phyloP scores from a whole-genome alignment of 441 rosid genomes.

The Erysimum pusillum region DNA sequence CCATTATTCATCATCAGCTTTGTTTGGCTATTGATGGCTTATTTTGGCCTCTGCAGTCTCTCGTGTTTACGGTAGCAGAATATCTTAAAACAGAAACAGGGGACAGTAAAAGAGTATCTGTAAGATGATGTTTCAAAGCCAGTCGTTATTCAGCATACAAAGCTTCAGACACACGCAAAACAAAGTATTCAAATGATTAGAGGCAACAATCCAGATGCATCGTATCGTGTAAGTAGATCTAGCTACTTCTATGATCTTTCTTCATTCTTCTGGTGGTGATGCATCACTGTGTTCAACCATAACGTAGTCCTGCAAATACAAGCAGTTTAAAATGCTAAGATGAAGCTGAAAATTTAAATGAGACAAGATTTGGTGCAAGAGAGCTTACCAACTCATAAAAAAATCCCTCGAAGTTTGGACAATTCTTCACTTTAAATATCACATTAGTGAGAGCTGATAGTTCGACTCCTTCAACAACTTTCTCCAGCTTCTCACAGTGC shows the following conservation, averaged over 20 bases:
- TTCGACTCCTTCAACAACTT: slow-evolving; percentile 29
- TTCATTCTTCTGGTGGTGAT: not conserved
- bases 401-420: slow-evolving; percentile 43
- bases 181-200: not conserved
- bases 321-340: slow-evolving; percentile 30
- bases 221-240: slow-evolving; percentile 19
- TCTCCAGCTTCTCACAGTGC: slow-evolving; percentile 56
- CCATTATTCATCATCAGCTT: too few relatives aligned
- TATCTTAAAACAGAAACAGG: slow-evolving; percentile 27
- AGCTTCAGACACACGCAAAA: slow-evolving; percentile 17
- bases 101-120: not conserved
- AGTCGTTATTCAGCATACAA: slow-evolving; percentile 24
- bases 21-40: too few relatives aligned
- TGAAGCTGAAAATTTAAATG: slow-evolving; percentile 23
- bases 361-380: slow-evolving; percentile 32
- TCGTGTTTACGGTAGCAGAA: too few relatives aligned
- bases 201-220: not conserved
- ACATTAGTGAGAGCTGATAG: slow-evolving; percentile 41
- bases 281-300: not conserved
- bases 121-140: slow-evolving; percentile 7
- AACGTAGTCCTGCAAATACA: slow-evolving; percentile 39
- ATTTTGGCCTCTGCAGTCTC: too few relatives aligned
- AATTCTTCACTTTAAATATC: slow-evolving; percentile 10
- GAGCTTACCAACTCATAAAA: slow-evolving; percentile 20
- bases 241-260: slow-evolving; percentile 22